Evolutionary conservation across 345 rosid genomes (phyloP).

Genomic region (Anastatica hierochuntica): DNA sequence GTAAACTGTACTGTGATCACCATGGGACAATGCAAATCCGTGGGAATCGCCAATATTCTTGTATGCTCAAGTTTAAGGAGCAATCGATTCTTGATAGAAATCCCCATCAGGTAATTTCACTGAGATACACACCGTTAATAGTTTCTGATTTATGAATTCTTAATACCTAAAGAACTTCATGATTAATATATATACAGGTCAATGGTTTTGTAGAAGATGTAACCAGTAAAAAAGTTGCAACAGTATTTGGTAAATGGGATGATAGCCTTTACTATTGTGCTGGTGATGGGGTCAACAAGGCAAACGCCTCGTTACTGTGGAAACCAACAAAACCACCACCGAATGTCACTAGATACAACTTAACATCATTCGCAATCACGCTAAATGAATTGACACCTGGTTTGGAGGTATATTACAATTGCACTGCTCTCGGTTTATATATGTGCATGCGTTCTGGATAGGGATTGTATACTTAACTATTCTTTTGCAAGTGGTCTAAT

Average conservation of each 20-base stretch:
- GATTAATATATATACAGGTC: slow-evolving; percentile 36
- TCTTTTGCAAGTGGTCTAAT: neutral
- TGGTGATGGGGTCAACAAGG: slow-evolving; percentile 43
- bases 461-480: neutral
- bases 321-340: slow-evolving; percentile 62
- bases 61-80: slow-evolving; percentile 87
- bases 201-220: slow-evolving; percentile 80
- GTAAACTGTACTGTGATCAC: slow-evolving; percentile 86
- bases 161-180: neutral
- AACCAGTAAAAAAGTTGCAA: slow-evolving; percentile 51
- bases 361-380: slow-evolving; percentile 85
- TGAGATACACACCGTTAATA: neutral
- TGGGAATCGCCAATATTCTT: slow-evolving; percentile 71
- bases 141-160: neutral
- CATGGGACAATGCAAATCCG: slow-evolving; percentile 80
- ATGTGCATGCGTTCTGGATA: no score
- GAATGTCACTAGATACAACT: slow-evolving; percentile 87
- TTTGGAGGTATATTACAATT: slow-evolving; percentile 49
- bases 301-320: slow-evolving; percentile 60
- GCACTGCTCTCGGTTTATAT: neutral
- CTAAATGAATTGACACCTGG: slow-evolving; percentile 84
- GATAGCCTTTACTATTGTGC: slow-evolving; percentile 57
- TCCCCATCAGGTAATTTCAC: slow-evolving; percentile 65
- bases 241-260: slow-evolving; percentile 87
- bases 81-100: slow-evolving; percentile 82